Conservation (phyloP, 1,284 basidiomycete species). For the Malassezia restricta region DNA sequence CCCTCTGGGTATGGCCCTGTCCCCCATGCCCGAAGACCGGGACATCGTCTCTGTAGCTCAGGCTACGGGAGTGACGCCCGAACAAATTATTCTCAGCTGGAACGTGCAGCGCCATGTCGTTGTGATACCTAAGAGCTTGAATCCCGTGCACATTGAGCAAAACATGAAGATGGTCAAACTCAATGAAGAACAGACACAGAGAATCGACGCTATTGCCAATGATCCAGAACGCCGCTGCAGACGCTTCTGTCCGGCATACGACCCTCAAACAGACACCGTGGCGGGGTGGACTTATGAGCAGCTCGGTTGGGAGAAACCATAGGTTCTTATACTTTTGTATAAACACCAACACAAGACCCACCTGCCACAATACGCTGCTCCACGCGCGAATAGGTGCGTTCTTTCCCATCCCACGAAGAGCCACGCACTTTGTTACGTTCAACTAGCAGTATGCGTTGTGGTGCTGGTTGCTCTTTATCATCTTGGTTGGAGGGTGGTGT, state of each 20-base stretch:
- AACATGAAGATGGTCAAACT: constrained; percentile 62
- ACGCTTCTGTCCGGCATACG: constrained; percentile 14
- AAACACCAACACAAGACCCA: constrained; percentile 7
- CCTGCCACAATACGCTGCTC: constrained; percentile 14
- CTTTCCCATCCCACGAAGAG: neutral
- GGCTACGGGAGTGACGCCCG: constrained; percentile 49
- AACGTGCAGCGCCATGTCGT: constrained; percentile 56
- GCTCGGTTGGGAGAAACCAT: constrained; percentile 25
- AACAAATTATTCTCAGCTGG: constrained; percentile 57
- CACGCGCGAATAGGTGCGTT: neutral
- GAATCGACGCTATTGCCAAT: constrained; percentile 21
- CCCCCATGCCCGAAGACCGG: constrained; percentile 61
- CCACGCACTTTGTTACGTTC: neutral
- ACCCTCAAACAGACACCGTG: constrained; percentile 18
- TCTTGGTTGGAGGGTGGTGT: constrained; percentile 35
- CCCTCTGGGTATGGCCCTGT: constrained; percentile 65
- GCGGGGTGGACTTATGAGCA: constrained; percentile 25
- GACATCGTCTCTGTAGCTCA: constrained; percentile 57
- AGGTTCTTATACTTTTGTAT: neutral
- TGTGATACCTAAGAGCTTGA: constrained; percentile 28
- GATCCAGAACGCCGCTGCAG: constrained; percentile 18
- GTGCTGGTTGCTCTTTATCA: neutral
- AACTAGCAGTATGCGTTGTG: constrained; percentile 11
- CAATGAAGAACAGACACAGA: constrained; percentile 53
- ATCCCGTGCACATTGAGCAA: constrained; percentile 60